Evolutionary conservation across 2,329 filamentous ascomycete species (phyloP).

Genomic region (Hymenotorrendiella dingleyae): DNA sequence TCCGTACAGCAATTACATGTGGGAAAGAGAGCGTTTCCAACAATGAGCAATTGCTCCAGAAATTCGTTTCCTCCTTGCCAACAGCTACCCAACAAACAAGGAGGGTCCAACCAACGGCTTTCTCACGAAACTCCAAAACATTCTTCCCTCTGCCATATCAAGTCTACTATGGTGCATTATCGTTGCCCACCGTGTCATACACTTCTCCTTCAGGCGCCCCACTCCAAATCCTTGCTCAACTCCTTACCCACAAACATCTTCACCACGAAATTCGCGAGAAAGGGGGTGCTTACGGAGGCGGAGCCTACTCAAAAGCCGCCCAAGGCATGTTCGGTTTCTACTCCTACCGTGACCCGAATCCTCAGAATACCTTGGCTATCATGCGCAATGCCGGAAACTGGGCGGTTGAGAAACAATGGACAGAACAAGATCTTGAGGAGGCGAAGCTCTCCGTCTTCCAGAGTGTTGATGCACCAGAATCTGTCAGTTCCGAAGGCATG

Average conservation of each 20-base stretch:
- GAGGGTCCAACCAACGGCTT: conserved; percentile 27
- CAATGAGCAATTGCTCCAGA: conserved; percentile 66
- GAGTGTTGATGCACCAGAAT: conserved; percentile 77
- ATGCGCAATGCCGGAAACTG: conserved; percentile 79
- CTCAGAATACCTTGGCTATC: conserved; percentile 77
- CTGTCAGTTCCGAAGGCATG: conserved; percentile 85
- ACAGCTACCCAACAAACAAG: conserved; percentile 36
- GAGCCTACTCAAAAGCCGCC: conserved; percentile 73
- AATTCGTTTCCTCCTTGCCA: conserved; percentile 63
- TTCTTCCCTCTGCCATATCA: conserved; percentile 96
- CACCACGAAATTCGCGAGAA: conserved; percentile 98
- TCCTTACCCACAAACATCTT: conserved; percentile 92
- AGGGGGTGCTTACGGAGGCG: conserved; percentile 91
- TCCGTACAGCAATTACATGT: conserved; percentile 83
- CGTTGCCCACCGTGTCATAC: conserved; percentile 80
- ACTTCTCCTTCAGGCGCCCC: conserved; percentile 68
- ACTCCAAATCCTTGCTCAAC: conserved; percentile 81
- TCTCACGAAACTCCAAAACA: conserved; percentile 56
- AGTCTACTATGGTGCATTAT: conserved; percentile 86
- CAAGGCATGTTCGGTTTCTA: conserved; percentile 91
- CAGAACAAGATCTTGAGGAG: conserved; percentile 81
- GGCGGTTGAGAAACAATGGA: conserved; percentile 77
- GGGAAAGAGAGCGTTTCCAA: conserved; percentile 62
- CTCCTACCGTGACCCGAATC: conserved; percentile 94
- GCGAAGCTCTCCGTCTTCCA: conserved; percentile 96